Conservation (phyloP, 352 stramenopile species). For the Phytopythium sindhum region DNA sequence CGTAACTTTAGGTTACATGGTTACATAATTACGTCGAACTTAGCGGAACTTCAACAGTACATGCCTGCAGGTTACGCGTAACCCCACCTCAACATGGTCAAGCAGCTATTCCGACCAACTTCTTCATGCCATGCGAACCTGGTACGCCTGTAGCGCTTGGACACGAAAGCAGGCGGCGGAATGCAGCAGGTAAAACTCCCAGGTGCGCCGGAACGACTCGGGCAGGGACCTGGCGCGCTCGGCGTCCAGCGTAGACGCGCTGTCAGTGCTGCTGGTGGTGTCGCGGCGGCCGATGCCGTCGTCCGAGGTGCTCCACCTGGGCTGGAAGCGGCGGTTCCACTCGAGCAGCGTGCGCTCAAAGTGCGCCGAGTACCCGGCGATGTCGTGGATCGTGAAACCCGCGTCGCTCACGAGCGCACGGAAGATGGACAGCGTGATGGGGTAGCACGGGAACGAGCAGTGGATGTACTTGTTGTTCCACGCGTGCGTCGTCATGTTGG, state of each 20-base stretch:
- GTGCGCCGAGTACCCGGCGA: slow-evolving; percentile 66
- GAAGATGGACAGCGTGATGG: slow-evolving; percentile 50
- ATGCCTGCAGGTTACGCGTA: neutral
- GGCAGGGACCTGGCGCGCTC: slow-evolving; percentile 35
- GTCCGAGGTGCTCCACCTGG: slow-evolving; percentile 26
- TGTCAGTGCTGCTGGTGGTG: neutral
- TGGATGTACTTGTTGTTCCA: slow-evolving; percentile 88
- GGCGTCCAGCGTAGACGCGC: slow-evolving; percentile 4
- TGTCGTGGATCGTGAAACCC: slow-evolving; percentile 64
- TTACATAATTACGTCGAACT: neutral
- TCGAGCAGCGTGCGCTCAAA: slow-evolving; percentile 84
- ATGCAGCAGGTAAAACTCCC: slow-evolving; percentile 88
- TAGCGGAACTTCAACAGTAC: neutral
- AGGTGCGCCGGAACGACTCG: slow-evolving; percentile 81
- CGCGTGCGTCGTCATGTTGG: slow-evolving; percentile 64
- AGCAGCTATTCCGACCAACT: neutral
- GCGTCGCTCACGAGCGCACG: slow-evolving; percentile 40
- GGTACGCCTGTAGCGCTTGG: slow-evolving; percentile 66
- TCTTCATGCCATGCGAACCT: slow-evolving; percentile 48
- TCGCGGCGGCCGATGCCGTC: slow-evolving; percentile 7
- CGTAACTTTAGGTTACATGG: too few relatives aligned
- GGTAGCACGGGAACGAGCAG: slow-evolving; percentile 52
- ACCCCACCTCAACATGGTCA: neutral
- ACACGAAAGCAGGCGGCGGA: slow-evolving; percentile 81
- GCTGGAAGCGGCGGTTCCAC: slow-evolving; percentile 81